A percentile compares a stretch with the other conserved stretches of the same genome.
Conservation (phyloP, 2,329 filamentous ascomycete species). For the Scedosporium boydii region DNA sequence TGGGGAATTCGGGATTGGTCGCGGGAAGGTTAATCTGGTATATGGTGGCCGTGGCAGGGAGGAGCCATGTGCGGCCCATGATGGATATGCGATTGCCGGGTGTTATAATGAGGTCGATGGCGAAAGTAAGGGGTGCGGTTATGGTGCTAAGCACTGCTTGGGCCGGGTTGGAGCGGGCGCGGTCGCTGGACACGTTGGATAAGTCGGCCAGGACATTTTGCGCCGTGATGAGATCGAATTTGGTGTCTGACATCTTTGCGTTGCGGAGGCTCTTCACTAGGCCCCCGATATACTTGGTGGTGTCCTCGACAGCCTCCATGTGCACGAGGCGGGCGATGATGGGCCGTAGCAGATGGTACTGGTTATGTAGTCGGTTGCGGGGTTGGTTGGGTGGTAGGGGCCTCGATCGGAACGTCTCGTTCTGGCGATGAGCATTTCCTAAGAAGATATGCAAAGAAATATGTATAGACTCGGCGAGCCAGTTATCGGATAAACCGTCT, state of each 20-base stretch:
- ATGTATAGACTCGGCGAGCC: slow-evolving; percentile 55
- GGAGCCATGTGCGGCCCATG: slow-evolving; percentile 32
- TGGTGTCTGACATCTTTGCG: slow-evolving; percentile 32
- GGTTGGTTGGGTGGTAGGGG: slow-evolving; percentile 31
- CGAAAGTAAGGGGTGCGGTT: slow-evolving; percentile 16
- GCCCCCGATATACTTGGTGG: slow-evolving; percentile 31
- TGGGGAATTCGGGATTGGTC: slow-evolving; percentile 9
- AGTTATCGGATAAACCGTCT: slow-evolving; percentile 28
- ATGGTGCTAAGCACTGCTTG: slow-evolving; percentile 19
- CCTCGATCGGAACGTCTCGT: slow-evolving; percentile 58
- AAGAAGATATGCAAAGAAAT: slow-evolving; percentile 68
- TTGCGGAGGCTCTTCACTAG: slow-evolving; percentile 33
- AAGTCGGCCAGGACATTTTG: slow-evolving; percentile 19
- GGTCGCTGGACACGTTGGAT: slow-evolving; percentile 21
- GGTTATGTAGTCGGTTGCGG: slow-evolving; percentile 26
- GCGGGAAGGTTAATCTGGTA: slow-evolving; percentile 31
- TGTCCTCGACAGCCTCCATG: slow-evolving; percentile 27
- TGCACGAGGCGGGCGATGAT: slow-evolving; percentile 40
- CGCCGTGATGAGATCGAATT: slow-evolving; percentile 31
- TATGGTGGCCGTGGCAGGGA: slow-evolving; percentile 33
- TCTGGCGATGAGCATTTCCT: slow-evolving; percentile 68
- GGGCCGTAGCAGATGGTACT: slow-evolving; percentile 41
- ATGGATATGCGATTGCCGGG: slow-evolving; percentile 31
- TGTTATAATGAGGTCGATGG: slow-evolving; percentile 35
- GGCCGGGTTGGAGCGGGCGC: slow-evolving; percentile 29